phyloP scores from a whole-genome alignment of 106 monocot species.

The Dendrobium officinale region DNA sequence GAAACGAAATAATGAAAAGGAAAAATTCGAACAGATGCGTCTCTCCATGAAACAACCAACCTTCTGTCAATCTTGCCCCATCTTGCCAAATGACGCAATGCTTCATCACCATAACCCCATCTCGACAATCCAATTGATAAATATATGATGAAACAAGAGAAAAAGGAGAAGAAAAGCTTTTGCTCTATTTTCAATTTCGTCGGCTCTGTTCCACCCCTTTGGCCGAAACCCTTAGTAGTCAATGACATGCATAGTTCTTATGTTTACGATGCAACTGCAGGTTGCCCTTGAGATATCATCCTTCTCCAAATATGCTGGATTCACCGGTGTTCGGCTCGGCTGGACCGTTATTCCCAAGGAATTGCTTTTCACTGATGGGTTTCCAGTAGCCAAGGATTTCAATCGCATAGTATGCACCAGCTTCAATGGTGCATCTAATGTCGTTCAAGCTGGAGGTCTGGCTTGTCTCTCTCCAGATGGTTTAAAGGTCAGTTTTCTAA shows the following conservation, averaged over 20 bases:
- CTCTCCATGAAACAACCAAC: too few species aligned
- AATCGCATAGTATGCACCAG: slow-evolving; percentile 86
- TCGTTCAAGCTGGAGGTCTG: slow-evolving; percentile 81
- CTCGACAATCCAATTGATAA: too few species aligned
- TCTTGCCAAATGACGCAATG: too few species aligned
- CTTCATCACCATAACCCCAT: too few species aligned
- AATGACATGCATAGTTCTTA: background rate
- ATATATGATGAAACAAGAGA: too few species aligned
- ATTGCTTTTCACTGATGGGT: slow-evolving; percentile 76
- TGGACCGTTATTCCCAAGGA: slow-evolving; percentile 95
- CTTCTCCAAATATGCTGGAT: slow-evolving; percentile 93
- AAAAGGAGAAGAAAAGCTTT: too few species aligned
- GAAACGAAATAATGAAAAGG: too few species aligned
- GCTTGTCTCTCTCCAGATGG: slow-evolving; percentile 83
- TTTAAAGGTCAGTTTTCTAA: slow-evolving; percentile 40
- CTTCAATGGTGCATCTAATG: slow-evolving; percentile 93
- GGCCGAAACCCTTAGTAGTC: too few species aligned
- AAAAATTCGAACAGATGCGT: too few species aligned
- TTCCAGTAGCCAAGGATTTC: slow-evolving; percentile 85
- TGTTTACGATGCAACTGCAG: slow-evolving; percentile 16
- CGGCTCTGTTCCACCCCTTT: too few species aligned
- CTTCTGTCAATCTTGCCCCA: too few species aligned
- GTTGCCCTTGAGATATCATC: slow-evolving; percentile 91
- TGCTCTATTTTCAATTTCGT: too few species aligned
- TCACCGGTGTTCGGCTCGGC: slow-evolving; percentile 95